Percentiles rank a stretch among this genome's conserved stretches.
phyloP scores from a whole-genome alignment of 2,329 filamentous ascomycete species.

The Nothophaeocryptopus gaeumannii region DNA sequence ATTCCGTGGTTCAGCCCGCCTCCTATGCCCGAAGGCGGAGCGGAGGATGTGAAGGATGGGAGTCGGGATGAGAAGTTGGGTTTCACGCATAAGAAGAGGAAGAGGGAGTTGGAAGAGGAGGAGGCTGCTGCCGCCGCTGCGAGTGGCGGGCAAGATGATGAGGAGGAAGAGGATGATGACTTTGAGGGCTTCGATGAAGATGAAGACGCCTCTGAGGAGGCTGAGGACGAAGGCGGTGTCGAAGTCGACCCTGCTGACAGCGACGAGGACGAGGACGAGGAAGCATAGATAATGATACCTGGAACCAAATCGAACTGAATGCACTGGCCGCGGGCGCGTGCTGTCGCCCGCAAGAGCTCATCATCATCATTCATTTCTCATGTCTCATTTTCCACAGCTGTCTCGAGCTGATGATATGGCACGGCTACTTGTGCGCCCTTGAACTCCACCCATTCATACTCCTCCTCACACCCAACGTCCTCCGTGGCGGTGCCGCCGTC shows the following conservation, averaged over 20 bases:
- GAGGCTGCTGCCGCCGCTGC: slow-evolving; percentile 47
- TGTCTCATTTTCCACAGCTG: no score
- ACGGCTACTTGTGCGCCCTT: slow-evolving; percentile 3
- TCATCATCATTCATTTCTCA: no score
- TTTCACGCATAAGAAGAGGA: slow-evolving; percentile 78
- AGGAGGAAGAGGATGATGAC: slow-evolving; percentile 25
- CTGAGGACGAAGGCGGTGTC: slow-evolving; percentile 10
- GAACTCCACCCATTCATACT: slow-evolving; percentile 50
- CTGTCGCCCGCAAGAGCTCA: no score
- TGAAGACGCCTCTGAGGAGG: slow-evolving; percentile 24
- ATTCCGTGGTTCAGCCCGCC: slow-evolving; percentile 94
- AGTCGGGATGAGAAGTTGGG: slow-evolving; percentile 76
- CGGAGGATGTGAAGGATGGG: slow-evolving; percentile 50
- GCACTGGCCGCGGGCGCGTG: no score
- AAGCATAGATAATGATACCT: slow-evolving; percentile 15
- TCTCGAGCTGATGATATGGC: not conserved
- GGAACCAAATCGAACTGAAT: not conserved
- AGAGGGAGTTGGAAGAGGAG: slow-evolving; percentile 48
- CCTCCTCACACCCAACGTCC: slow-evolving; percentile 51
- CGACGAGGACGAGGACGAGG: slow-evolving; percentile 8
- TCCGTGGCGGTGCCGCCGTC: slow-evolving; percentile 35
- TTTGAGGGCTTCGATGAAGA: slow-evolving; percentile 36
- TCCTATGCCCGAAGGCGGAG: slow-evolving; percentile 52
- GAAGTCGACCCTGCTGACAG: slow-evolving; percentile 12
- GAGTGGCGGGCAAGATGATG: slow-evolving; percentile 39